A percentile compares a stretch with the other conserved stretches of the same genome.
phyloP scores from a whole-genome alignment of 2,329 filamentous ascomycete genomes.

The Dactylonectria macrodidyma region DNA sequence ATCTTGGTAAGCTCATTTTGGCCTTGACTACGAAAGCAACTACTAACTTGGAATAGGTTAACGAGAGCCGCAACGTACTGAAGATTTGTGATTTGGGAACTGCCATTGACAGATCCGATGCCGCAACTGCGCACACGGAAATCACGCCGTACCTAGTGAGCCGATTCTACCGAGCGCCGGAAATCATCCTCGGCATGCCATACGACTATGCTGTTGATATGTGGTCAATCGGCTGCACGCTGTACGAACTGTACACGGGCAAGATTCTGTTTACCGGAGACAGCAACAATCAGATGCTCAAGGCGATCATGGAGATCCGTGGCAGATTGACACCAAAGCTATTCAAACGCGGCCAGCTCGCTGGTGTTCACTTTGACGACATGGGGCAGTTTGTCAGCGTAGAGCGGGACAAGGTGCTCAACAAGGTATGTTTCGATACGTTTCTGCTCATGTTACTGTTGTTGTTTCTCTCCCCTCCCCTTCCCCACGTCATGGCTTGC shows the following conservation, averaged over 20 bases:
- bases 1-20: conserved; percentile 74
- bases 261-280: conserved; percentile 96
- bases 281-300: conserved; percentile 99
- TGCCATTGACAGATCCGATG: conserved; percentile 90
- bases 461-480: conserved; percentile 36
- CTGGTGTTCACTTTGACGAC: conserved; percentile 86
- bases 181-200: conserved; percentile 96
- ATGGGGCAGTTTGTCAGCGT: conserved; percentile 86
- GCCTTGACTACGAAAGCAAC: neutral
- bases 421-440: conserved; percentile 72
- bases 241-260: conserved; percentile 97
- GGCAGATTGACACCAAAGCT: conserved; percentile 93
- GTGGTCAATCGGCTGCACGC: conserved; percentile 97
- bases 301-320: conserved; percentile 94
- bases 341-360: conserved; percentile 85
- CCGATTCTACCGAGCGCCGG: conserved; percentile 96
- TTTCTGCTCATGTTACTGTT: conserved; percentile 35
- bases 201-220: conserved; percentile 96
- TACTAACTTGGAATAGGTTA: conserved; percentile 66
- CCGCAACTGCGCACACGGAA: conserved; percentile 79
- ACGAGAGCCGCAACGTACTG: conserved; percentile 84
- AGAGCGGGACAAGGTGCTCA: conserved; percentile 89
- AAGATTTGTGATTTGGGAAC: conserved; percentile 98
- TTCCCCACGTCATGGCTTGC: conserved; percentile 33
- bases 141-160: conserved; percentile 96